These are phyloP conservation scores for Cairneyella variabilis DNA, from an alignment of 495 filamentous ascomycete genomes.

Conservation along the genomic window DNA sequence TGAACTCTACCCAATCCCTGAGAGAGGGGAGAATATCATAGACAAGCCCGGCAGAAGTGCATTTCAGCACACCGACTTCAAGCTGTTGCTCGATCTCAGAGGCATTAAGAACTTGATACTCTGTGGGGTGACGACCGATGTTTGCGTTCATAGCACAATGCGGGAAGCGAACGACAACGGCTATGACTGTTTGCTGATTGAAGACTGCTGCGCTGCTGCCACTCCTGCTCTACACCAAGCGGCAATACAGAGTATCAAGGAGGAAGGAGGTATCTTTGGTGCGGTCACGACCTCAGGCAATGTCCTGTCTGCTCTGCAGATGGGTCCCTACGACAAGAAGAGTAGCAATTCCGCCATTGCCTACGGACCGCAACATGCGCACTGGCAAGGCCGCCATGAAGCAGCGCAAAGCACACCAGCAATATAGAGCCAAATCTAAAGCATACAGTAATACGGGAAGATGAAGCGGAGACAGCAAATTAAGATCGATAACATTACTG, in stretches of 20 bases:
- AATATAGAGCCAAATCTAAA: too few relatives aligned
- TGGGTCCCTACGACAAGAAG: not conserved
- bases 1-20: slow-evolving; percentile 51
- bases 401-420: too few relatives aligned
- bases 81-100: slow-evolving; percentile 53
- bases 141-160: slow-evolving; percentile 64
- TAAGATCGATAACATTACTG: too few relatives aligned
- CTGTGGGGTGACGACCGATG: slow-evolving; percentile 65
- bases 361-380: too few relatives aligned
- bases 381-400: too few relatives aligned
- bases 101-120: slow-evolving; percentile 60
- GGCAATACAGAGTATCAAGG: slow-evolving; percentile 19
- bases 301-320: slow-evolving; percentile 9
- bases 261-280: slow-evolving; percentile 26
- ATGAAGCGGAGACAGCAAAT: too few relatives aligned
- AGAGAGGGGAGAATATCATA: slow-evolving; percentile 60
- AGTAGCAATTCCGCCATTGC: not conserved
- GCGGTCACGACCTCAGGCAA: slow-evolving; percentile 9
- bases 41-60: slow-evolving; percentile 68
- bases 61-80: slow-evolving; percentile 63
- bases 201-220: slow-evolving; percentile 19
- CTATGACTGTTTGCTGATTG: slow-evolving; percentile 24
- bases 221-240: slow-evolving; percentile 6
- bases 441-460: too few relatives aligned
- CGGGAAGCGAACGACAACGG: slow-evolving; percentile 59